Conservation (phyloP, 495 filamentous ascomycete species). For the Trichoderma orchidacearum region DNA sequence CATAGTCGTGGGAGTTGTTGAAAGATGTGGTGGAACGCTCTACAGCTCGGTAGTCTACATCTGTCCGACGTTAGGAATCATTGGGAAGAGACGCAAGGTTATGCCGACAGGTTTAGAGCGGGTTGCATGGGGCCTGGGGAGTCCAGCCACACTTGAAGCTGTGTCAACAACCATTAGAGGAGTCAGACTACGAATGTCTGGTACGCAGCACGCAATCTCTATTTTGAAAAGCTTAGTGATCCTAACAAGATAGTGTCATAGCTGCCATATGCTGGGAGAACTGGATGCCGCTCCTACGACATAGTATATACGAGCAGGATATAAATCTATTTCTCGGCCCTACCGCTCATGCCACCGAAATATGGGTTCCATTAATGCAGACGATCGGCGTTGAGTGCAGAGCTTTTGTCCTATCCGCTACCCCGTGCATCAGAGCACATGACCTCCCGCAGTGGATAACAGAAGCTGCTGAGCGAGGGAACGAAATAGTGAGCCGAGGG, state of each 20-base stretch:
- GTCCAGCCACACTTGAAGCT: constrained; percentile 49
- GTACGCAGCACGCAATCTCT: neutral
- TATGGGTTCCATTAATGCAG: constrained; percentile 57
- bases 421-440: constrained; percentile 41
- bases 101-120: constrained; percentile 34
- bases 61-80: neutral
- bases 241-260: constrained; percentile 37
- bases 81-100: neutral
- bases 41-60: neutral
- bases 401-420: constrained; percentile 54
- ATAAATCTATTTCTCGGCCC: constrained; percentile 69
- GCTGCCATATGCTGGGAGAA: constrained; percentile 79
- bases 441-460: constrained; percentile 14
- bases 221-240: neutral
- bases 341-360: constrained; percentile 58
- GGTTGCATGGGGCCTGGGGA: constrained; percentile 63
- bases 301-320: constrained; percentile 54
- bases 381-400: constrained; percentile 56
- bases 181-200: neutral
- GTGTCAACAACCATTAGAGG: constrained; percentile 46
- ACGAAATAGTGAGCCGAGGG: constrained; percentile 33
- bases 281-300: constrained; percentile 57
- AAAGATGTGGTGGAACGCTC: neutral
- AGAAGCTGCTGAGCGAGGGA: neutral
- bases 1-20: neutral